A percentile compares a stretch with the other conserved stretches of the same genome.
Conservation (phyloP, 306 rosid species). For the Pueraria montana region DNA sequence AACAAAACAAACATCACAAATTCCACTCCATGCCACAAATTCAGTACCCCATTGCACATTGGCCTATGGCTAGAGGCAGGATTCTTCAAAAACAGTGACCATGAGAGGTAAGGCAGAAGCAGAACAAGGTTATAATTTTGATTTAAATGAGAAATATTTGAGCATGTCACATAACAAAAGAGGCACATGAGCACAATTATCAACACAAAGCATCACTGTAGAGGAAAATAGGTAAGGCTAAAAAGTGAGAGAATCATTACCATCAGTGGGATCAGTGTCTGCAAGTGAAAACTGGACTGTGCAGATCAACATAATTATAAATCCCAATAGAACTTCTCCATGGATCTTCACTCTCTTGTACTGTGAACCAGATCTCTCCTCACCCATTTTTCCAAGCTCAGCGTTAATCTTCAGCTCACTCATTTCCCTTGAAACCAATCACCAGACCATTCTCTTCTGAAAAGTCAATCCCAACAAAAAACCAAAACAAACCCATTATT, state of each 20-base stretch:
- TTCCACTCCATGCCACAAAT: background rate
- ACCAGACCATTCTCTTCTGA: slow-evolving; percentile 46
- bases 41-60: background rate
- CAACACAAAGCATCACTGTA: slow-evolving; percentile 36
- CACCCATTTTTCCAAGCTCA: slow-evolving; percentile 63
- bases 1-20: slow-evolving; percentile 6
- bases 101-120: background rate
- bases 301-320: slow-evolving; percentile 55
- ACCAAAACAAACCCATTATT: slow-evolving; percentile 30
- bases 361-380: slow-evolving; percentile 65
- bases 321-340: slow-evolving; percentile 56
- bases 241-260: slow-evolving; percentile 58
- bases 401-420: slow-evolving; percentile 49
- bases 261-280: slow-evolving; percentile 76
- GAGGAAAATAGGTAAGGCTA: slow-evolving; percentile 36
- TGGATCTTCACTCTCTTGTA: slow-evolving; percentile 61
- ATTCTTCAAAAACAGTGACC: background rate
- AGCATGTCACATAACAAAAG: slow-evolving; percentile 3
- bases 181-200: slow-evolving; percentile 31
- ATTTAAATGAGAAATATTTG: slow-evolving; percentile 19
- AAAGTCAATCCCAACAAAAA: slow-evolving; percentile 35
- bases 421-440: slow-evolving; percentile 40
- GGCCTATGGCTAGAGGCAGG: background rate
- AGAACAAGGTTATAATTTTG: slow-evolving; percentile 9
- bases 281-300: slow-evolving; percentile 66